Evolutionary conservation across 1,284 basidiomycete species (phyloP).

Genomic region (Waitea zeae): DNA sequence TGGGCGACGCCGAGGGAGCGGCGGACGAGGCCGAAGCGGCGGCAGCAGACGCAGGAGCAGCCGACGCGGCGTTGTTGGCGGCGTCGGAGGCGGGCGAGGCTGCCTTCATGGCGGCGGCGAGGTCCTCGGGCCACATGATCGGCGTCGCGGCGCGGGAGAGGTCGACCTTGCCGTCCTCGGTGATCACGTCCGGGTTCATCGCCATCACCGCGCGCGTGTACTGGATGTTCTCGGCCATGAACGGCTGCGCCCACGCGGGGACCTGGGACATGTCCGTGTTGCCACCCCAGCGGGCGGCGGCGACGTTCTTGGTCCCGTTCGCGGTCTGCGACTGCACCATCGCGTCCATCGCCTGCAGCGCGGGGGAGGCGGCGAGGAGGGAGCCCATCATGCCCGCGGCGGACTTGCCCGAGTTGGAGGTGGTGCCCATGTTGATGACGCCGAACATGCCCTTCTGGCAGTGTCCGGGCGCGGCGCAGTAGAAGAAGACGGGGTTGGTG

Average conservation of each 20-base stretch:
- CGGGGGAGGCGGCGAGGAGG: conserved; percentile 29
- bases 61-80: conserved; percentile 12
- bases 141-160: conserved; percentile 26
- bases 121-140: conserved; percentile 39
- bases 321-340: conserved; percentile 22
- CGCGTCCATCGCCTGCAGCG: conserved; percentile 28
- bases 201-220: conserved; percentile 45
- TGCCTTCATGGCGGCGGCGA: conserved; percentile 19
- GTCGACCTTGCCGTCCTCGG: conserved; percentile 32
- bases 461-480: conserved; percentile 48
- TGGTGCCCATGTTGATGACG: conserved; percentile 51
- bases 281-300: conserved; percentile 41
- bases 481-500: conserved; percentile 54
- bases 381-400: conserved; percentile 30
- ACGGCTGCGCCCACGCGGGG: conserved; percentile 32
- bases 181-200: conserved; percentile 36
- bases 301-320: conserved; percentile 26
- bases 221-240: conserved; percentile 14
- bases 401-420: conserved; percentile 22
- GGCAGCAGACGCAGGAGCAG: conserved; percentile 13
- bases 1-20: conserved; percentile 8
- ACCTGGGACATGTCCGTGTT: conserved; percentile 37
- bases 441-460: conserved; percentile 72
- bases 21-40: conserved; percentile 12
- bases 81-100: conserved; percentile 6